Conservation (phyloP, 2,329 filamentous ascomycete species). For the Lachnellula occidentalis region DNA sequence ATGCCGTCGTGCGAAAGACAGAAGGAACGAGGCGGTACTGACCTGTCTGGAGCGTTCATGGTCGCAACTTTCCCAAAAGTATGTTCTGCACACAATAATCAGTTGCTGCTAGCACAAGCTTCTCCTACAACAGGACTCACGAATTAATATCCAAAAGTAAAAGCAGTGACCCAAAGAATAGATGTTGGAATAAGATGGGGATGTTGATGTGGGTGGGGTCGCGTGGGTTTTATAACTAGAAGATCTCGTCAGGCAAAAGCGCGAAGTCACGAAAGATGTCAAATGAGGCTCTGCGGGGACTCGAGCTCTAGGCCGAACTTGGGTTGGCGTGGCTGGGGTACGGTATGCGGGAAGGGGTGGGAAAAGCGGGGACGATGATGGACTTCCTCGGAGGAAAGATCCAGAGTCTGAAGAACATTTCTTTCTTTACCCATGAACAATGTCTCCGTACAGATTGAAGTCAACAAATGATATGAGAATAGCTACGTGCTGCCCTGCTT, state of each 20-base stretch:
- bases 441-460: too few relatives aligned
- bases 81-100: neutral
- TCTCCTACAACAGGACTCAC: neutral
- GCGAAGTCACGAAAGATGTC: neutral
- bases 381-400: neutral
- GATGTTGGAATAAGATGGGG: too few relatives aligned
- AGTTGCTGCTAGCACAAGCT: neutral
- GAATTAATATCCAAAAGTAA: too few relatives aligned
- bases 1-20: neutral
- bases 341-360: neutral
- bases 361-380: neutral
- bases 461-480: too few relatives aligned
- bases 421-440: too few relatives aligned
- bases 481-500: too few relatives aligned
- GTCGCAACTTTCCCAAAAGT: conserved; percentile 8
- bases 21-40: conserved; percentile 25
- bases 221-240: too few relatives aligned
- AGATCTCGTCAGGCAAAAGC: too few relatives aligned
- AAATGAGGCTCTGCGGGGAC: conserved; percentile 19
- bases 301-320: conserved; percentile 9
- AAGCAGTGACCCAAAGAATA: too few relatives aligned
- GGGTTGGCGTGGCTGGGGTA: neutral
- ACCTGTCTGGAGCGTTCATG: conserved; percentile 53
- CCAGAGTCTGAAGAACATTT: too few relatives aligned
- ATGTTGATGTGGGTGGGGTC: too few relatives aligned